Base-by-base conservation (phyloP, 257 asterid species). In the Datura wrightii region DNA sequence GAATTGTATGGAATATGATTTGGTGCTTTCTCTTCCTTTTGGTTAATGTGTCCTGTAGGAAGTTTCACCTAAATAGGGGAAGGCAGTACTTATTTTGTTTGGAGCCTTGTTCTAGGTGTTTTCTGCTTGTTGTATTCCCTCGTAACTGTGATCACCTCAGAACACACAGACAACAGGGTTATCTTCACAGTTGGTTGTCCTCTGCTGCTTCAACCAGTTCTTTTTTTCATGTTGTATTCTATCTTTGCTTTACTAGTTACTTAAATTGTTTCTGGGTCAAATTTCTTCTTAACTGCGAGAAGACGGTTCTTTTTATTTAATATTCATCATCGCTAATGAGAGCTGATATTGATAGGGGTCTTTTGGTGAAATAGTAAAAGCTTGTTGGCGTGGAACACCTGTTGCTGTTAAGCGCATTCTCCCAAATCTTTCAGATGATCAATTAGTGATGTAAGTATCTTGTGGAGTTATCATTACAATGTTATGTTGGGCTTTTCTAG, bases 381-480 rank as follows among this genome's bases (percentile, higher is more conserved):
- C 98, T 83, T 76, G 86, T 87, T 97, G 98, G 99, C 93, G 98
- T 84, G 99, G 98, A 85, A 97, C 99, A 85, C 99, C 98, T 14
- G 98, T 95, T 18, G 98, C 98, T 89, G 90, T 97, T 88, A 97
- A 95, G 85, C 97, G 98, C 86, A 97, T 95, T 82, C 99, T 97
- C 85, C 99, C 99, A 76, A 97, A 90, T 85, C 99, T 95, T 85
- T 95, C 97, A 66, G 99, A 95, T 86, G 99, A 97, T 86, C 93
- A 94, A 88, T 92, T 97, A 89, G 99, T 97, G 83, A 90, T 93
- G 99, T 94, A 96, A 87, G 95, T 66, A 87, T 63, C 67, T 78
- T 79, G 65, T 18, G 66, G 81, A 42, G 63, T 41, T 80, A 62
- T 56, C 83, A 48, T 14, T 48, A 48, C 37, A 71, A 44, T 44